These are phyloP conservation scores for Ambrosiella beaveri DNA, from an alignment of 2,329 filamentous ascomycete species.

Conservation along the genomic window DNA sequence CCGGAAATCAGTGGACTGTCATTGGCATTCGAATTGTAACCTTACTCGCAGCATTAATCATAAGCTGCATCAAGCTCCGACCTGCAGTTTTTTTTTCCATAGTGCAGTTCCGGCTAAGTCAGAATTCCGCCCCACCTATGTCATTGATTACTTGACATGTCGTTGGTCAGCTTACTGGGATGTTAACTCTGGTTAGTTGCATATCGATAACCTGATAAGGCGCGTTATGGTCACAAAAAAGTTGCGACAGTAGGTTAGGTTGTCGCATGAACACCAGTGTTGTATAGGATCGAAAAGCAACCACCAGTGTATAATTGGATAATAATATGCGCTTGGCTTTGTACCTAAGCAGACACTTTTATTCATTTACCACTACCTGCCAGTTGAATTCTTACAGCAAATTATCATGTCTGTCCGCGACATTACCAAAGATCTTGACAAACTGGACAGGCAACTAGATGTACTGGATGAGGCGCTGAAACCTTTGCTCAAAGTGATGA, in stretches of 20 bases:
- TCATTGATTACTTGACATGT: slow-evolving; percentile 1
- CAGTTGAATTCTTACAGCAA: not conserved
- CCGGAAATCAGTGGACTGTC: no score
- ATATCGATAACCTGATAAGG: slow-evolving; percentile 11
- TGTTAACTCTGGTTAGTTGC: slow-evolving; percentile 1
- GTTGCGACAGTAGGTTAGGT: not conserved
- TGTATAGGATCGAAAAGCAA: no score
- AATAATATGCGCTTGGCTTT: no score
- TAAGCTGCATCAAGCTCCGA: not conserved
- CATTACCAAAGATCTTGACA: slow-evolving; percentile 50
- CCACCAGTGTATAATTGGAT: no score
- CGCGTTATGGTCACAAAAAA: slow-evolving; percentile 1
- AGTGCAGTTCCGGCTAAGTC: not conserved
- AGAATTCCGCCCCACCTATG: slow-evolving; percentile 6
- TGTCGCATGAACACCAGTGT: not conserved
- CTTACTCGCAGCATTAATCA: no score
- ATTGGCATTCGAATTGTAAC: no score
- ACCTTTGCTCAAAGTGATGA: slow-evolving; percentile 54
- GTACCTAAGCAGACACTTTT: no score
- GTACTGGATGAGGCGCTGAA: slow-evolving; percentile 55
- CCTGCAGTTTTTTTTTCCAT: slow-evolving; percentile 5
- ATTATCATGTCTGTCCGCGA: slow-evolving; percentile 28
- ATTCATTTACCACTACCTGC: no score
- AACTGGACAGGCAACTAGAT: slow-evolving; percentile 64
- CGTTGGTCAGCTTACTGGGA: not conserved